Conservation (phyloP, 108 stramenopile species). For the Nitzschia sp. region DNA sequence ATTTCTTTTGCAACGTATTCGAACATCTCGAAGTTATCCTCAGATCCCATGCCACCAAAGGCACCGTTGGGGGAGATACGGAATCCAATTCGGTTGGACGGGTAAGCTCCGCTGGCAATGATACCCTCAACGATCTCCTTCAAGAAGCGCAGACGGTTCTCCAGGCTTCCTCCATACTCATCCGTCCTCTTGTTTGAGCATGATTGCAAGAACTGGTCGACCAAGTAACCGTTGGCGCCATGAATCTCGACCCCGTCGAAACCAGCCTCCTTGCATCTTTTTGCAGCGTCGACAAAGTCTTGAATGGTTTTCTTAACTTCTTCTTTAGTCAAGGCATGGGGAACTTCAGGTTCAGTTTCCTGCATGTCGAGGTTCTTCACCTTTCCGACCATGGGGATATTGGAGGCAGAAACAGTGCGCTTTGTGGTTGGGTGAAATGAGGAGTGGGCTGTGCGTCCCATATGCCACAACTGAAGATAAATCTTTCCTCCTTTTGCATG, state of each 20-base stretch:
- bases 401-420: conserved; percentile 30
- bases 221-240: conserved; percentile 66
- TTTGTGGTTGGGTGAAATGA: conserved; percentile 41
- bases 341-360: conserved; percentile 51
- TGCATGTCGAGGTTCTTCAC: conserved; percentile 32
- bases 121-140: conserved; percentile 61
- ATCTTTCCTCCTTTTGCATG: conserved; percentile 59
- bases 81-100: conserved; percentile 59
- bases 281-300: conserved; percentile 49
- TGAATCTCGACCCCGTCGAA: conserved; percentile 71
- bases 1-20: conserved; percentile 44
- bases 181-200: conserved; percentile 51
- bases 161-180: conserved; percentile 55
- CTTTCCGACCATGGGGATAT: conserved; percentile 32
- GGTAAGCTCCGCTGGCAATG: conserved; percentile 54
- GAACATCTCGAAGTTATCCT: conserved; percentile 61
- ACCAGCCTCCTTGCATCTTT: conserved; percentile 40
- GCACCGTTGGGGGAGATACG: conserved; percentile 75
- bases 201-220: conserved; percentile 57
- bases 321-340: conserved; percentile 45
- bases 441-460: conserved; percentile 63
- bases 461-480: conserved; percentile 70
- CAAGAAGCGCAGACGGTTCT: conserved; percentile 71
- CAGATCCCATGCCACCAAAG: conserved; percentile 65
- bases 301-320: conserved; percentile 44